phyloP scores from a whole-genome alignment of 2,329 filamentous ascomycete species.

The Aspergillus thermomutatus region DNA sequence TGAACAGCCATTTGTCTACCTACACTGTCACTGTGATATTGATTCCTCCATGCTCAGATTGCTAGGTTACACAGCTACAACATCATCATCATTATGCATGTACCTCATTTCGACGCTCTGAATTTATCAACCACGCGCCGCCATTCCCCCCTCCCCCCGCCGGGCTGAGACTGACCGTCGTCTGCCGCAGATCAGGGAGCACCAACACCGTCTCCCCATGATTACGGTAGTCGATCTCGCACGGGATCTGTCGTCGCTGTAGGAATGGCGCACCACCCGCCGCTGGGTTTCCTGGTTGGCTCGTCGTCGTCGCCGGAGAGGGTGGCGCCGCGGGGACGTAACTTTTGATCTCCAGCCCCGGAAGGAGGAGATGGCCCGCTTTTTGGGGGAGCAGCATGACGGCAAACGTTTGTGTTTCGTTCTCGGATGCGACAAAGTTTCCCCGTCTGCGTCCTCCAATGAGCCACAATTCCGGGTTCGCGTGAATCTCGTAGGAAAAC shows the following conservation, averaged over 20 bases:
- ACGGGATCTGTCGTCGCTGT: constrained; percentile 47
- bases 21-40: background rate
- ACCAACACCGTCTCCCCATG: constrained; percentile 74
- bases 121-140: constrained; percentile 65
- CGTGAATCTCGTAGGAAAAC: constrained; percentile 79
- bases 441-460: constrained; percentile 77
- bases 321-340: constrained; percentile 46
- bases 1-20: too few species aligned
- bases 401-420: constrained; percentile 53
- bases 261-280: constrained; percentile 13
- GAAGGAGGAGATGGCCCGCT: constrained; percentile 73
- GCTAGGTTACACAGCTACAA: background rate
- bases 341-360: constrained; percentile 70
- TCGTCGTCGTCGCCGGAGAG: constrained; percentile 12
- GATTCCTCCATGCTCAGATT: background rate
- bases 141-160: constrained; percentile 55
- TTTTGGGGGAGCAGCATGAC: constrained; percentile 77
- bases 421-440: constrained; percentile 59
- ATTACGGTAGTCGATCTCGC: constrained; percentile 78
- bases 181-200: constrained; percentile 65
- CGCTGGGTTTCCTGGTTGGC: background rate
- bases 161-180: constrained; percentile 69
- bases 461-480: constrained; percentile 74
- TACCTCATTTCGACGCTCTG: constrained; percentile 41
- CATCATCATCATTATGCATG: background rate